Base-by-base conservation (phyloP, 345 rosid species). In the Eutrema yunnanense region DNA sequence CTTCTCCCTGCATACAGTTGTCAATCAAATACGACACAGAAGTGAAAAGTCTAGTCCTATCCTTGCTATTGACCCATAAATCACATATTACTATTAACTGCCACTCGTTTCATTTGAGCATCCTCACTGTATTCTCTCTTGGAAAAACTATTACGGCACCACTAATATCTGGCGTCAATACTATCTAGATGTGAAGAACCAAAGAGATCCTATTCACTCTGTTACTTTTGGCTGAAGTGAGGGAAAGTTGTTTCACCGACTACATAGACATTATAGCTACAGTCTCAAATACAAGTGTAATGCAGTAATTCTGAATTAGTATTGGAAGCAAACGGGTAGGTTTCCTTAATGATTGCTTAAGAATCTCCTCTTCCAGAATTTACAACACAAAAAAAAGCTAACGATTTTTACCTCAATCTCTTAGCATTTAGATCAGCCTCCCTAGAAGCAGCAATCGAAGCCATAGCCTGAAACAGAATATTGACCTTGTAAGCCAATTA, bases 371-470 rank as follows among this genome's bases (percentile, higher is more conserved):
- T 14, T 12, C 7, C 49, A 71, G 34, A 50, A 61, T 50, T 40
- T 44, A 37, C 4, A 46, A 13, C 46, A 74, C 40, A 14, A 58
- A 30, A 16, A 16, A 42, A 36, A 12, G 42, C 48, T 51, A 40
- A 30, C 22, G 32, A 6, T 42, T 3, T 11, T 16, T 62, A 90
- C 98, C 99, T 92, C 79, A 95, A 9, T 79, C 89, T 88, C 90
- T 87, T 86, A 44, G 98, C 98, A 46, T 92, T 87, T 65, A 87
- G 79, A 73, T 92, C 97, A 0, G 91, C 97, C 66, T 86, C 98
- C 1, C 86, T 86, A 11, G 96, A 87, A 0, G 96, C 88, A 53
- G 91, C 88, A 73, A 95, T 92, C 3, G 98, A 95, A 36, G 99
- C 98, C 99, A 95, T 92, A 8, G 99, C 99, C 98, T 91, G 82